Base-by-base conservation (phyloP, 2,329 filamentous ascomycete genomes). In the Cytospora mali region DNA sequence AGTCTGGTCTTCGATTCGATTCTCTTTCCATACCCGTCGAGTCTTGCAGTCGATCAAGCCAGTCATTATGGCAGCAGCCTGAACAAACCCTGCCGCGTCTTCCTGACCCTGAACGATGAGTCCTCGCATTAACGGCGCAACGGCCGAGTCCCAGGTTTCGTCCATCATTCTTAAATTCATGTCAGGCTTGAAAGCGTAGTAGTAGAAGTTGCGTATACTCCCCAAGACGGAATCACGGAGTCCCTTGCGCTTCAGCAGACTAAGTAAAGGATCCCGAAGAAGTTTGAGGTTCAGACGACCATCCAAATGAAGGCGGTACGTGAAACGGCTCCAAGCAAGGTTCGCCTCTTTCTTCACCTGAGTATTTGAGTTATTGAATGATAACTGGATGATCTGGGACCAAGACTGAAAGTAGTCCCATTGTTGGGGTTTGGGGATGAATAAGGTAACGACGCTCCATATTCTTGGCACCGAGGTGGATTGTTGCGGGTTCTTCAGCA, bases 291-390 rank as follows among this genome's bases (percentile, higher is more conserved):
- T 49, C 53, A 65, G 39, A 6, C 77, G 77, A 23, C 86, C 82
- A 67, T 89, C 87, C 0, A 88, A 83, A 59, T 88, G 84, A 18
- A 92, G 82, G 7, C 88, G 84, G 71, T 89, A 96, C 23, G 95
- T 84, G 51, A 97, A 86, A 58, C 91, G 88, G 69, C 91, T 92
- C 91, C 94, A 97, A 0, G 93, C 93, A 61, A 88, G 79, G 70
- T 94, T 92, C 25, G 93, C 91, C 70, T 96, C 88, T 16, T 86
- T 80, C 69, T 89, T 92, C 51, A 88, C 90, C 51, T 82, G 77
- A 4, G 82, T 77, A 66, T 97, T 92, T 58, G 84, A 84, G 68
- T 87, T 89, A 71, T 96, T 96, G 75, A 98, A 92, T 70, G 92
- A 95, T 66, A 82, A 83, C 69, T 97, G 90, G 21, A 96, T 88